A percentile compares a stretch with the other conserved stretches of the same genome.
These are phyloP conservation scores for Lycium ferocissimum DNA, from an alignment of 257 asterid genomes.

Conservation along the genomic window DNA sequence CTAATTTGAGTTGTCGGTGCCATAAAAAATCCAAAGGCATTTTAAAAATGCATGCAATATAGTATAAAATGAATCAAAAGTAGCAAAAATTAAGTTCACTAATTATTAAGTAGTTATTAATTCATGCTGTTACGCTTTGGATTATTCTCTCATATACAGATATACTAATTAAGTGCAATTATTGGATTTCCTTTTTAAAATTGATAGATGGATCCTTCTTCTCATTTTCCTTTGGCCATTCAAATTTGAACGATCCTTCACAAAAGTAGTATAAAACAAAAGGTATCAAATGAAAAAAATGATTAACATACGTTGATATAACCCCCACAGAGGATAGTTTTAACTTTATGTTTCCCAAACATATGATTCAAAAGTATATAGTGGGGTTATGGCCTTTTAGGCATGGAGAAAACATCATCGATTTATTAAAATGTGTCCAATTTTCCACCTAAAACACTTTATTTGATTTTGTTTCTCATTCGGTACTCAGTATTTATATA, in stretches of 20 bases:
- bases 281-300: neutral
- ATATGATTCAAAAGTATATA: neutral
- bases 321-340: neutral
- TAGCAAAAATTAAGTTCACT: neutral
- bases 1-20: conserved; percentile 8
- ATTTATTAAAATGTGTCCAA: neutral
- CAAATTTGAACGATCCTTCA: neutral
- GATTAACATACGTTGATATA: neutral
- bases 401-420: neutral
- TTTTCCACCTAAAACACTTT: neutral
- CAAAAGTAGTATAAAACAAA: neutral
- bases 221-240: neutral
- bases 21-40: neutral
- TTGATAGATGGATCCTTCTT: neutral
- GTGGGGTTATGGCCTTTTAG: neutral
- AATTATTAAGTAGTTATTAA: neutral
- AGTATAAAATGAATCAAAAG: neutral
- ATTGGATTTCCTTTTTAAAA: neutral
- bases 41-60: neutral
- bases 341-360: neutral
- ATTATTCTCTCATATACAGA: neutral
- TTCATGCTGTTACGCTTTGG: neutral
- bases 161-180: neutral
- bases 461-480: neutral
- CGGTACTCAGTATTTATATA: too few relatives aligned